Evolutionary conservation across 2,329 filamentous ascomycete genomes (phyloP), one percentile per base, ranked within the genome.

Genomic region (Mycosphaerelloides madeirae): DNA sequence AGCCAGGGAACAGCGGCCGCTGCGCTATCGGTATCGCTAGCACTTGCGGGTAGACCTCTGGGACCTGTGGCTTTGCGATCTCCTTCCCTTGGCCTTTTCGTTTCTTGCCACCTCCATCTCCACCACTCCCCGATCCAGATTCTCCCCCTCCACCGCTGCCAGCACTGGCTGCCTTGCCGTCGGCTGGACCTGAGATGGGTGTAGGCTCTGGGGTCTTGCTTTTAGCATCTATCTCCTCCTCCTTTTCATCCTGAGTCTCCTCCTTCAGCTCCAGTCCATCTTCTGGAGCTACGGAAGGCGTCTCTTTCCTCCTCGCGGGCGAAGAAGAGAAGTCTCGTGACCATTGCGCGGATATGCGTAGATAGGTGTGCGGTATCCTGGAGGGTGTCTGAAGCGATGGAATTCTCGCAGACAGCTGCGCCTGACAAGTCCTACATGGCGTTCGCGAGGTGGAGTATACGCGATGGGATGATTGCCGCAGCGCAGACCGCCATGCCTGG

Each of bases 1-100:
- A 98, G 1, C 93, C 93, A 1, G 93, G 93, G 68, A 97, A 98
- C 11, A 98, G 73, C 9, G 93, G 93, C 41, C 93, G 79, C 66
- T 94, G 89, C 20, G 88, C 86, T 59, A 98, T 96, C 6, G 93
- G 93, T 44, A 98, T 95, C 2, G 91, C 91, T 78, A 98, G 87
- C 43, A 98, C 90, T 65, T 97, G 93, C 3, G 93, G 93, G 65
- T 98, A 98, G 33, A 96, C 83, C 50, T 98, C 93, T 12, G 93
- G 93, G 12, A 97, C 85, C 2, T 84, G 80, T 1, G 89, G 86
- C 69, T 97, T 97, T 58, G 88, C 81, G 31, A 97, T 75, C 18
- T 61, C 60, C 60, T 81, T 82, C 48, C 93, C 87, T n/a, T 71
- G 65, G 38, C 81, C 76, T 63, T 85, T 90, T 43, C 87, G 83